Evolutionary conservation across 768 basidiomycete species (phyloP), one percentile per base, ranked within the genome.

Genomic region (Leccinum aurantiacum): DNA sequence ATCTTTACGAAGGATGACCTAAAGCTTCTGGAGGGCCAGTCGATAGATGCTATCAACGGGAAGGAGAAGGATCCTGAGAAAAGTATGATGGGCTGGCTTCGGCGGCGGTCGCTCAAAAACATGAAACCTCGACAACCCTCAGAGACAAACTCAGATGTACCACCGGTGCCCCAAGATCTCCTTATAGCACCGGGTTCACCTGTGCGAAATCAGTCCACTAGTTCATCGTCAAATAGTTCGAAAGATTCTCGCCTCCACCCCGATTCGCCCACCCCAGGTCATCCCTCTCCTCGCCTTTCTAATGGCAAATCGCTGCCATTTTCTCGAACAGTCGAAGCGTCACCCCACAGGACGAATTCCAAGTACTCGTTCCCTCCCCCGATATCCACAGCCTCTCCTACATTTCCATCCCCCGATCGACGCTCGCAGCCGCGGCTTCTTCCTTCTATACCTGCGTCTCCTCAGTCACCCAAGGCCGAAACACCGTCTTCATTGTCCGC

Each of bases 1-100:
- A 46, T 65, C 27, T 64, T 65, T 38, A 60, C 68, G 9, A 70
- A 69, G 25, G 67, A 62, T 19, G 68, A 69, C 3, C 57, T 53
- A 2, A 65, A 62, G 6, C 61, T 73, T 52, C 67, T 75, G 48
- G 69, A 73, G 0, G 62, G 65, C 35, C 63, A 78, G 62, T 65
- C 71, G 35, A 65, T 72, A 62, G 68, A 74, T 62, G 67, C 75
- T 50, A 52, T 59, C 41, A 61, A 57, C 60, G 69, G 57, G 33
- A 71, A 66, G 56, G 72, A 69, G 56, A 77, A 67, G 77, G 78
- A 81, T 64, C 64, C 77, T 65, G 80, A 76, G 47, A 77, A 77
- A 57, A 80, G 80, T 63, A 41, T 65, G 59, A 66, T 67, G 59
- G 44, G 61, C 7, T 74, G 76, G 76, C 62, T 75, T 49, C 76